Evolutionary conservation across 2,329 filamentous ascomycete species (phyloP).

Genomic region (Alternaria ethzedia): DNA sequence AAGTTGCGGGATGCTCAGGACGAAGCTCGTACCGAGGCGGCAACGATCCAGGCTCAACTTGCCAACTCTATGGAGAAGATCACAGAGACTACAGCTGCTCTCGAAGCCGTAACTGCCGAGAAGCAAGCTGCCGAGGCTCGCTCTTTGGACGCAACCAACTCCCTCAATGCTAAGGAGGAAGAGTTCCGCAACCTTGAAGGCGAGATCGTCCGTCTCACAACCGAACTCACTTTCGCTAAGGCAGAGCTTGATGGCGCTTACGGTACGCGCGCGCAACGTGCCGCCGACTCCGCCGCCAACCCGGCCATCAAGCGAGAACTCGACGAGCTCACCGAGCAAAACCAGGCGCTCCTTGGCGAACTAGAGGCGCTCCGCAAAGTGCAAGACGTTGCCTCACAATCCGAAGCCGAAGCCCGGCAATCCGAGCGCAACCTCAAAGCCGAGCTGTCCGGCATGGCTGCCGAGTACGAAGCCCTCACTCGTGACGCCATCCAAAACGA

Average conservation of each 20-base stretch:
- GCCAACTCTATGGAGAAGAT: conserved; percentile 42
- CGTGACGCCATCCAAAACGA: conserved; percentile 74
- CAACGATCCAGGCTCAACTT: conserved; percentile 47
- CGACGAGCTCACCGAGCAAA: conserved; percentile 59
- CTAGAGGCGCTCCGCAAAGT: conserved; percentile 52
- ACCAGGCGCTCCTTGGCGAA: conserved; percentile 51
- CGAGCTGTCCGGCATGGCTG: conserved; percentile 71
- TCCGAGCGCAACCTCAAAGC: conserved; percentile 61
- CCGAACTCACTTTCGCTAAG: conserved; percentile 85
- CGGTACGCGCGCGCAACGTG: conserved; percentile 73
- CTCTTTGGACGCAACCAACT: conserved; percentile 34
- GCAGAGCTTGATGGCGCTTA: conserved; percentile 96
- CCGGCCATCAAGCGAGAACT: conserved; percentile 67
- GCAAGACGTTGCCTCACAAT: conserved; percentile 44
- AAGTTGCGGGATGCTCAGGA: conserved; percentile 42
- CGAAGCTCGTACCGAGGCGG: conserved; percentile 41
- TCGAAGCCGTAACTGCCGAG: conserved; percentile 34
- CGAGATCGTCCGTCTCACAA: conserved; percentile 70
- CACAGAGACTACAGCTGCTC: conserved; percentile 31
- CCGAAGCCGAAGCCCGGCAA: conserved; percentile 44
- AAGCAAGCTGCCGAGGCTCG: conserved; percentile 44
- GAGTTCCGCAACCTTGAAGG: conserved; percentile 59
- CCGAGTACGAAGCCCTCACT: conserved; percentile 74
- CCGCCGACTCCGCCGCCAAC: conserved; percentile 66
- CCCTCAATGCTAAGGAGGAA: conserved; percentile 43